phyloP scores from a whole-genome alignment of 805 yeast species.

The Cyberlindnera lachancei region DNA sequence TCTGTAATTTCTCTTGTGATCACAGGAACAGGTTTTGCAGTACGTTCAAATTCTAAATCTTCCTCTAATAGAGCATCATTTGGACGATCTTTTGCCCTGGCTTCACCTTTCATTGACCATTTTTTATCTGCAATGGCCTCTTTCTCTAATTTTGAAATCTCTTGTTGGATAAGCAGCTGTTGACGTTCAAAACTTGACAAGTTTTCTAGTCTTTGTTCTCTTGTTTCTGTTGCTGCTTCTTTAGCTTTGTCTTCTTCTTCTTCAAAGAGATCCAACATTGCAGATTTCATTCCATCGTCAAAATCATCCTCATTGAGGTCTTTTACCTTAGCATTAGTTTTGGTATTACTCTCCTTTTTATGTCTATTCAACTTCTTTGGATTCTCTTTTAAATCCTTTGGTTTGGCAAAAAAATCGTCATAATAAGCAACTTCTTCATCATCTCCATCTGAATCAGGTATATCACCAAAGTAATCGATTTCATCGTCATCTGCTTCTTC shows the following conservation, averaged over 20 bases:
- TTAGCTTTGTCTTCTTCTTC: slow-evolving; percentile 36
- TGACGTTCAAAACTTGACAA: slow-evolving; percentile 79
- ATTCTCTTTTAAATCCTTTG: slow-evolving; percentile 9
- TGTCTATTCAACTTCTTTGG: slow-evolving; percentile 25
- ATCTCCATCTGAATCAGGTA: slow-evolving; percentile 47
- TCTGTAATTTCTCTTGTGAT: slow-evolving; percentile 87
- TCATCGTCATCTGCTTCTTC: slow-evolving; percentile 42
- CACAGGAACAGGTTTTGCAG: slow-evolving; percentile 92
- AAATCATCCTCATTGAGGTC: slow-evolving; percentile 52
- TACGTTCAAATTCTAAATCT: slow-evolving; percentile 83
- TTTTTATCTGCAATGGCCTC: slow-evolving; percentile 86
- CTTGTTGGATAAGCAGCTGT: slow-evolving; percentile 66
- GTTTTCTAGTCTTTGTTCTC: slow-evolving; percentile 22
- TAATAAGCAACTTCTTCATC: slow-evolving; percentile 30
- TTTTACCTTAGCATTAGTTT: slow-evolving; percentile 20
- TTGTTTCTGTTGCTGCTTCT: slow-evolving; percentile 31
- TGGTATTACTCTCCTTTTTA: slow-evolving; percentile 5
- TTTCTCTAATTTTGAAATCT: slow-evolving; percentile 72
- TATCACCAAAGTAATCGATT: slow-evolving; percentile 43
- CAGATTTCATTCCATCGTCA: slow-evolving; percentile 51
- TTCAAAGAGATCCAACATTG: slow-evolving; percentile 29
- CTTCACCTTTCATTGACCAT: slow-evolving; percentile 96
- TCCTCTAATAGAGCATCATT: slow-evolving; percentile 77
- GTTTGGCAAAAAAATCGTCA: slow-evolving; percentile 55
- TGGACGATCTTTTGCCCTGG: slow-evolving; percentile 72